Evolutionary conservation across 2,329 filamentous ascomycete species (phyloP), one percentile per base, ranked within the genome.

Genomic region (Malbranchea cinnamomea): DNA sequence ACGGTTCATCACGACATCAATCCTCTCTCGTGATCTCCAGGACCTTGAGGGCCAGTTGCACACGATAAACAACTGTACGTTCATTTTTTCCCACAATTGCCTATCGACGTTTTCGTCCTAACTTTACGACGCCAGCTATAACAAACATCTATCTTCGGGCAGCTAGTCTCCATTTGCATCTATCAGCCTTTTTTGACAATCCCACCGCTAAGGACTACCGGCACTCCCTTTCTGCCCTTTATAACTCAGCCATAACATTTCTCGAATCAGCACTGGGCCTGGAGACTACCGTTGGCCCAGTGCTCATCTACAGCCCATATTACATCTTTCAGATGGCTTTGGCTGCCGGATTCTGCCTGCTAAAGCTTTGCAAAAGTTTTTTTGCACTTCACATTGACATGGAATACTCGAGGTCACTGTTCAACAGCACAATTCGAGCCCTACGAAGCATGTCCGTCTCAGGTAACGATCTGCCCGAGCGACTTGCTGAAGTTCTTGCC

Each of bases 321-420:
- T 76, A 77, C 44, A 63, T 78, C 33, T 69, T 74, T 45, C 72
- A 77, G 47, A 75, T 77, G 62, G 67, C 75, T 46, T 61, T 77
- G 16, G 73, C 71, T 3, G 71, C 67, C 10, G 71, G 68, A 2
- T 75, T 74, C 40, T 69, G 70, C 1, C 52, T 78, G 4, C 55
- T 77, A 31, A 78, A 77, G 42, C 58, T 78, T 2, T 64, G 74
- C 40, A 75, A 77, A 45, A 74, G 70, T 27, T 74, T 74, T 40
- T 74, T 75, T 37, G 63, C 68, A 2, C 52, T 57, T 12, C 63
- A 68, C 23, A 61, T 69, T 12, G 67, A 76, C 33, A 56, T 63
- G 37, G 59, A 65, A 5, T 63, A 67, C 26, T 66, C 67, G 24
- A 67, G 66, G 29, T 56, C 57, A 4, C 59, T 74, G 14, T 74